Percentiles rank a stretch among this genome's conserved stretches.
Evolutionary conservation across 192 early-diverging fungal genomes (phyloP).

Genomic region (Endogone sp.): DNA sequence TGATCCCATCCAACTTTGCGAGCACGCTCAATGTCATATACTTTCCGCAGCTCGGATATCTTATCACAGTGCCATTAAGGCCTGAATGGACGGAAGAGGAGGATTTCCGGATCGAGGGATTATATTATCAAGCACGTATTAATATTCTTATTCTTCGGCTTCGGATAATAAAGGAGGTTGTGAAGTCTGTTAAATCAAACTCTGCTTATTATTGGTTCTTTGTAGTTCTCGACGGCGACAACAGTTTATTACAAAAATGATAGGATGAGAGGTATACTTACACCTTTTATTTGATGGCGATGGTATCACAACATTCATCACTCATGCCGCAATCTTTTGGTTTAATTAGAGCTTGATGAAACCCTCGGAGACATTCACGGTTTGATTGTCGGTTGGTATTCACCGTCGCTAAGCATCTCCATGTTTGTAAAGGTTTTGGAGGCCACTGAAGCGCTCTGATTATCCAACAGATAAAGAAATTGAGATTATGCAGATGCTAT

Average conservation of each 20-base stretch:
- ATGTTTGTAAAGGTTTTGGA: not conserved
- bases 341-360: slow-evolving; percentile 64
- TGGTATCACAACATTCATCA: not conserved
- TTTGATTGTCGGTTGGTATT: slow-evolving; percentile 61
- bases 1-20: slow-evolving; percentile 49
- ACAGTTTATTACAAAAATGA: slow-evolving; percentile 72
- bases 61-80: slow-evolving; percentile 63
- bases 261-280: slow-evolving; percentile 37
- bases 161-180: not conserved
- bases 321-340: not conserved
- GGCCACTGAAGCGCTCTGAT: too few species aligned
- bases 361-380: slow-evolving; percentile 82
- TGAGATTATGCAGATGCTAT: slow-evolving; percentile 72
- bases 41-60: slow-evolving; percentile 76
- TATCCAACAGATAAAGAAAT: slow-evolving; percentile 68
- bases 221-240: slow-evolving; percentile 61
- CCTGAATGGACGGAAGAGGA: slow-evolving; percentile 27
- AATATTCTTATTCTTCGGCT: not conserved
- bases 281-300: not conserved
- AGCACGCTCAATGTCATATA: slow-evolving; percentile 67
- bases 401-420: not conserved
- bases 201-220: too few species aligned
- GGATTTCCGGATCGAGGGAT: slow-evolving; percentile 41
- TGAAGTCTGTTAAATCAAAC: too few species aligned
- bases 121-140: slow-evolving; percentile 53